phyloP scores from a whole-genome alignment of 2,329 filamentous ascomycete species.

The Cercospora canescens region DNA sequence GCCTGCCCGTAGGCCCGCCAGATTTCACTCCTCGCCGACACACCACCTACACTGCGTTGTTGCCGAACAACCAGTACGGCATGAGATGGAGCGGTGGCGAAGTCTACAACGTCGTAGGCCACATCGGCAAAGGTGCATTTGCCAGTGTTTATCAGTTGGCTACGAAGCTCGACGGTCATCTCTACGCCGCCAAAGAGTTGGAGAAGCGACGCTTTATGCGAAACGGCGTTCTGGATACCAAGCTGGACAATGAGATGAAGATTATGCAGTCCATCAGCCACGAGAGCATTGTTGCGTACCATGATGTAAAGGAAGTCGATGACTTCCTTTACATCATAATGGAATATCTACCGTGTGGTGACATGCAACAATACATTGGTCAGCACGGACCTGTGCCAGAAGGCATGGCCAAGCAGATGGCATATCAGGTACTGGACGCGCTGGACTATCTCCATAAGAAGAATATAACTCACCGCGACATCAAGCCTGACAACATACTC shows the following conservation, averaged over 20 bases:
- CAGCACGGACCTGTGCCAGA: constrained; percentile 66
- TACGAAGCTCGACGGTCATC: constrained; percentile 76
- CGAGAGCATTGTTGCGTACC: constrained; percentile 86
- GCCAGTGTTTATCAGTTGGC: constrained; percentile 91
- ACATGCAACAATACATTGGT: constrained; percentile 73
- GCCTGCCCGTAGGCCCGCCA: constrained; percentile 8
- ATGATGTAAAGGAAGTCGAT: constrained; percentile 82
- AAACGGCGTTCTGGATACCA: constrained; percentile 84
- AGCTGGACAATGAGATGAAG: constrained; percentile 94
- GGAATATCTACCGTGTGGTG: constrained; percentile 83
- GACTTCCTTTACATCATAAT: constrained; percentile 92
- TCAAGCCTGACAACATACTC: constrained; percentile 97
- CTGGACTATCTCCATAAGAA: constrained; percentile 82
- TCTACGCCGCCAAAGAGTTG: constrained; percentile 91
- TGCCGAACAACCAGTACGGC: constrained; percentile 51
- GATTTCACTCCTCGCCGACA: constrained; percentile 11
- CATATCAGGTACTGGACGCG: constrained; percentile 75
- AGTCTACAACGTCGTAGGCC: constrained; percentile 78
- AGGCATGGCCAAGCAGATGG: constrained; percentile 66
- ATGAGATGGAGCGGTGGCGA: constrained; percentile 80
- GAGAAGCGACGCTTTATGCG: constrained; percentile 93
- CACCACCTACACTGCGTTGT: constrained; percentile 25
- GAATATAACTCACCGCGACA: constrained; percentile 95
- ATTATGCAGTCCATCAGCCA: constrained; percentile 89
- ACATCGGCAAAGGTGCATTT: constrained; percentile 91